Base-by-base conservation (phyloP, 129 eudicot species). In the Pulicaria dysenterica region DNA sequence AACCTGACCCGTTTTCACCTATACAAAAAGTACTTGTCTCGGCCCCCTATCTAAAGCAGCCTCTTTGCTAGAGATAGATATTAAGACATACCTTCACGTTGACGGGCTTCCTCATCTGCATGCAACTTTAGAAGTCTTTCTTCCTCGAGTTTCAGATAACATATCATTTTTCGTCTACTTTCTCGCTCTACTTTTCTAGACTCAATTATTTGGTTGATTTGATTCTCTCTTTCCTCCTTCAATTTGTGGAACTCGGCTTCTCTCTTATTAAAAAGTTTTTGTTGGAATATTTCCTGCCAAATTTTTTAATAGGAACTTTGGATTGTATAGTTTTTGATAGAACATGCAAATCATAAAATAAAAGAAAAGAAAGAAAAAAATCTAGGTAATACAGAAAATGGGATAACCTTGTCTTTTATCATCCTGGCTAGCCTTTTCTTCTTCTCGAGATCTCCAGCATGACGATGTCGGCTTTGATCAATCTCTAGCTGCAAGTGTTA, bases 71-170 rank as follows among this genome's bases (percentile, higher is more conserved):
- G 37, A 16, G 2, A 24, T 0, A 65, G 17, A 12, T 65, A 5
- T 24, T 24, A 24, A 24, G 31, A 24, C 31, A 24, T 77, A 90
- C 99, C 99, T 90, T 83, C 87, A 81, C 58, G 97, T 75, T 85
- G 85, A 64, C 87, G 84, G 15, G 94, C 88, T 80, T 90, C 99
- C 68, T 95, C 97, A 82, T 90, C 97, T 50, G 88, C 93, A 51
- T 61, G 89, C 74, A 76, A 60, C 71, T 61, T 81, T 36, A 54
- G 81, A 49, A 84, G 84, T 64, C 91, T 84, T 79, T 88, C 96
- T 74, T 95, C 96, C 65, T 92, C 95, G 5, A 82, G 56, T 19
- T 67, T 83, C 81, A 89, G 58, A 75, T 41, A 87, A 62, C 40
- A 87, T 19, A 86, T 12, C 91, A 87, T 83, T 82, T 92, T 92